phyloP scores from a whole-genome alignment of 495 filamentous ascomycete species.

The Tuber microsphaerosporum region DNA sequence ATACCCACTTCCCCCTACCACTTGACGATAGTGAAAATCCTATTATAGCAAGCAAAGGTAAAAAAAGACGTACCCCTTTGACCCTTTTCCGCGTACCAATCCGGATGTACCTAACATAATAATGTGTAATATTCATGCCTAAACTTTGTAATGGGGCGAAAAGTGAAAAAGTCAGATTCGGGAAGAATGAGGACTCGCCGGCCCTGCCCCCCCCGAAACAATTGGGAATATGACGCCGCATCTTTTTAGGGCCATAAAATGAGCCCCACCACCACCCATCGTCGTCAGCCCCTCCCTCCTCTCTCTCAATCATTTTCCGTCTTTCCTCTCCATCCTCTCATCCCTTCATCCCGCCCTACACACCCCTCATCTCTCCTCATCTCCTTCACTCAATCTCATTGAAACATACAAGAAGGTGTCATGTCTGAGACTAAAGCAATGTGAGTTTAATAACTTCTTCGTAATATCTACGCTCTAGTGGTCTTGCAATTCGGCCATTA shows the following conservation, averaged over 20 bases:
- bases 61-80: background rate
- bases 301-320: background rate
- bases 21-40: background rate
- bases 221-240: slow-evolving; percentile 23
- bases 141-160: background rate
- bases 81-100: background rate
- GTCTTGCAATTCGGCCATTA: background rate
- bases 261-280: slow-evolving; percentile 26
- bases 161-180: background rate
- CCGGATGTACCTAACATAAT: slow-evolving; percentile 3
- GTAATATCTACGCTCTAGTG: background rate
- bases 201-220: slow-evolving; percentile 14
- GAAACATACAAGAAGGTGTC: background rate
- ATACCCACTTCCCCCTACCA: background rate
- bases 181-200: background rate
- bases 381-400: slow-evolving; percentile 17
- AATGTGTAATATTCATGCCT: slow-evolving; percentile 3
- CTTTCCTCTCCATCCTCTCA: slow-evolving; percentile 13
- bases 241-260: slow-evolving; percentile 30
- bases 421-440: slow-evolving; percentile 52
- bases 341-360: slow-evolving; percentile 16
- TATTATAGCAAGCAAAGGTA: background rate
- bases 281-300: slow-evolving; percentile 27
- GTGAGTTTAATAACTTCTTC: slow-evolving; percentile 47
- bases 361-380: slow-evolving; percentile 9